Percentiles rank a stretch among this genome's conserved stretches.
Evolutionary conservation across 73 alveolate genomes (phyloP).

Genomic region (Urostyla sp.): DNA sequence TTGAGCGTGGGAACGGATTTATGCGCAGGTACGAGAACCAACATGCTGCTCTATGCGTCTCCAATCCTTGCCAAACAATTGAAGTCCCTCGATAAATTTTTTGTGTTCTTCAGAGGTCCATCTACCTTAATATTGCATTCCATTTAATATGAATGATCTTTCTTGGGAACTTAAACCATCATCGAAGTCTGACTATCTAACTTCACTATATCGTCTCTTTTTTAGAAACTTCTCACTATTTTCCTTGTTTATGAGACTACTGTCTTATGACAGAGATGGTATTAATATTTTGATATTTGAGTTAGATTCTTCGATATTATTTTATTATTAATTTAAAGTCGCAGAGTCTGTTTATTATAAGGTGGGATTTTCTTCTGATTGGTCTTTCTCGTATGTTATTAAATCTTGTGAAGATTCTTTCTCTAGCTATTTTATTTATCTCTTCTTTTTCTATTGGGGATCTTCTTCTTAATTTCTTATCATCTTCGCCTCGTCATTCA

Average conservation of each 20-base stretch:
- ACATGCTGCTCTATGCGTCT: constrained; percentile 56
- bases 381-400: too few species aligned
- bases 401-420: too few species aligned
- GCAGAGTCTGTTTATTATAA: too few species aligned
- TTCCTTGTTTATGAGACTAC: neutral
- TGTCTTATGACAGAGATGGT: neutral
- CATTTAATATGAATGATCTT: constrained; percentile 25
- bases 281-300: too few species aligned
- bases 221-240: neutral
- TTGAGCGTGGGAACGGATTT: constrained; percentile 80
- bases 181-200: too few species aligned
- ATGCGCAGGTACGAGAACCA: constrained; percentile 66
- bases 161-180: neutral
- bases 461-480: too few species aligned
- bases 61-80: constrained; percentile 75
- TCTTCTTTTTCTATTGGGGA: too few species aligned
- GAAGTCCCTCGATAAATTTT: constrained; percentile 76
- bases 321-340: neutral
- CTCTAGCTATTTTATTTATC: too few species aligned
- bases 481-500: too few species aligned
- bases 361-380: too few species aligned
- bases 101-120: constrained; percentile 91
- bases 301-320: neutral
- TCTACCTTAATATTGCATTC: constrained; percentile 70
- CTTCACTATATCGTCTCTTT: too few species aligned